Conservation (phyloP, 1,284 basidiomycete genomes). For the Pholiota adiposa region DNA sequence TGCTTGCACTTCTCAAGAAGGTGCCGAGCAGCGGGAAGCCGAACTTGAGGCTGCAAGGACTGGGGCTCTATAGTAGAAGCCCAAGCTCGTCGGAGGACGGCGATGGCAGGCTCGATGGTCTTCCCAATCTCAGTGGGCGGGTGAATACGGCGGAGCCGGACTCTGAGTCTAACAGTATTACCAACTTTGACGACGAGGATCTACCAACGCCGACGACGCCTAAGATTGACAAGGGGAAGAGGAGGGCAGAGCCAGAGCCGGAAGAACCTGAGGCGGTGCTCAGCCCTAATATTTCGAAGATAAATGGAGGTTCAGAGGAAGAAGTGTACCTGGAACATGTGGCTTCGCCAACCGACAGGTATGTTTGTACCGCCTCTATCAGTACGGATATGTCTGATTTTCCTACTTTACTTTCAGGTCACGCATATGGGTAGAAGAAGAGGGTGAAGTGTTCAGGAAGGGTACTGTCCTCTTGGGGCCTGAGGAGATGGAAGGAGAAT, state of each 20-base stretch:
- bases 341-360: slow-evolving; percentile 65
- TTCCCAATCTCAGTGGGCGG: slow-evolving; percentile 25
- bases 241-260: slow-evolving; percentile 66
- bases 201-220: slow-evolving; percentile 54
- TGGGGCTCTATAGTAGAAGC: slow-evolving; percentile 42
- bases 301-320: slow-evolving; percentile 68
- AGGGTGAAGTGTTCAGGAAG: slow-evolving; percentile 92
- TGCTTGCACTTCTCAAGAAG: slow-evolving; percentile 57
- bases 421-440: slow-evolving; percentile 82
- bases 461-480: slow-evolving; percentile 79
- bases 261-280: slow-evolving; percentile 70
- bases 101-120: slow-evolving; percentile 25
- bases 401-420: slow-evolving; percentile 47
- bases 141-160: slow-evolving; percentile 14
- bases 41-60: slow-evolving; percentile 45
- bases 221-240: slow-evolving; percentile 76
- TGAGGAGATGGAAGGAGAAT: slow-evolving; percentile 85
- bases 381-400: too few species aligned
- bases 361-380: slow-evolving; percentile 7
- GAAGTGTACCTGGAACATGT: slow-evolving; percentile 43
- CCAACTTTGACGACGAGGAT: slow-evolving; percentile 24
- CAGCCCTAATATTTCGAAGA: slow-evolving; percentile 66
- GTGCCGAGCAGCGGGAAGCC: slow-evolving; percentile 39
- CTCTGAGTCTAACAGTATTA: slow-evolving; percentile 20
- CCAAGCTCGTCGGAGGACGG: slow-evolving; percentile 20